These are phyloP conservation scores for Talaromyces nanjingensis DNA, from an alignment of 495 filamentous ascomycete genomes.

Conservation along the genomic window DNA sequence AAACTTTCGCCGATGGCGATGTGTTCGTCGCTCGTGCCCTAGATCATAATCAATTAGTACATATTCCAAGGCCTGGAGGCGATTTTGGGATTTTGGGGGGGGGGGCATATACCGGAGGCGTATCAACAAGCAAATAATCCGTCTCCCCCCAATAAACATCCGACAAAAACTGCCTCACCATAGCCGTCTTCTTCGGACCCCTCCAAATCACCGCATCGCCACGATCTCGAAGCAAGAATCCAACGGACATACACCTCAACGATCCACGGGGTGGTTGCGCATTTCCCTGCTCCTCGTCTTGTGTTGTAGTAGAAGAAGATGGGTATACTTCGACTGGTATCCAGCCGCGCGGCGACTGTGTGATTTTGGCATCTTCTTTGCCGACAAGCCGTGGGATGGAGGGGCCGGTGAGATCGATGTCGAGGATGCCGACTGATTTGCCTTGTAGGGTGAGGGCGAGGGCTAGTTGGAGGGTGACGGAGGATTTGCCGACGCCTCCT, in stretches of 20 bases:
- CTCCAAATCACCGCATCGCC: conserved; percentile 94
- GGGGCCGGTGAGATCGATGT: conserved; percentile 92
- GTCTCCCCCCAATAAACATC: conserved; percentile 86
- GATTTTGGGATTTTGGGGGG: neutral
- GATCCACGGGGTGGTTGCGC: conserved; percentile 40
- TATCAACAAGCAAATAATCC: conserved; percentile 91
- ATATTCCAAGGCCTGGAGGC: neutral
- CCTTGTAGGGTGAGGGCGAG: conserved; percentile 79
- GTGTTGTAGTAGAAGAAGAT: conserved; percentile 26
- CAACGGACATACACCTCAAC: conserved; percentile 86
- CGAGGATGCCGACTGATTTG: conserved; percentile 86
- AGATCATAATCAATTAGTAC: neutral
- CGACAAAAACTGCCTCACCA: conserved; percentile 92
- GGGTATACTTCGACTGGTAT: conserved; percentile 76
- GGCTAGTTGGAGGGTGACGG: conserved; percentile 89
- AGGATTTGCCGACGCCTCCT: conserved; percentile 96
- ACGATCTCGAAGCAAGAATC: conserved; percentile 76
- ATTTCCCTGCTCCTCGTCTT: conserved; percentile 3
- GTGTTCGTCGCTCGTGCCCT: conserved; percentile 91
- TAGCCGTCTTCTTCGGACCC: conserved; percentile 97
- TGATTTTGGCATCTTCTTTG: conserved; percentile 82
- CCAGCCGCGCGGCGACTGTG: conserved; percentile 84
- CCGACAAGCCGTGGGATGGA: conserved; percentile 92
- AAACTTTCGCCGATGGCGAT: conserved; percentile 88
- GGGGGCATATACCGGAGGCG: conserved; percentile 51